Conservation (phyloP, 2,329 filamentous ascomycete genomes). For the Ascocoryne sarcoides region DNA sequence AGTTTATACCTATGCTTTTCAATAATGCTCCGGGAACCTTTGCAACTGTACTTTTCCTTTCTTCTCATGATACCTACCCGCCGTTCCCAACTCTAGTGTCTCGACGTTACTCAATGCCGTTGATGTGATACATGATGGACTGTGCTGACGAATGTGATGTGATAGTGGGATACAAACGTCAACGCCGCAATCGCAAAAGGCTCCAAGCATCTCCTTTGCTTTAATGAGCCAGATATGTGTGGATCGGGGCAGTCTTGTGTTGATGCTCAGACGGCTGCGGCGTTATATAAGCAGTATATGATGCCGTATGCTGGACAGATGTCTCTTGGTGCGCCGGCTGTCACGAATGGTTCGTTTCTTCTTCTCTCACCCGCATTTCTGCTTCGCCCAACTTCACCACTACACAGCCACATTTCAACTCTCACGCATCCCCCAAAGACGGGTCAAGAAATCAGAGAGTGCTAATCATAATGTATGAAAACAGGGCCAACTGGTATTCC, state of each 20-base stretch:
- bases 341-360: constrained; percentile 31
- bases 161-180: constrained; percentile 41
- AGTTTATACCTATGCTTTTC: constrained; percentile 5
- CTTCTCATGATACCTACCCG: not conserved
- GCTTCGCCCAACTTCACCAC: too few relatives aligned
- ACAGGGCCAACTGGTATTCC: constrained; percentile 28
- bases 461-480: too few relatives aligned
- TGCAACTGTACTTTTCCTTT: not conserved
- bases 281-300: constrained; percentile 33
- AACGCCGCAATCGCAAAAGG: constrained; percentile 43
- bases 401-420: not conserved
- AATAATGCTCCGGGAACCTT: not conserved
- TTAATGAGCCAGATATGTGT: constrained; percentile 60
- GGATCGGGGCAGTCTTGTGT: constrained; percentile 25
- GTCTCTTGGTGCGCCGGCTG: constrained; percentile 35
- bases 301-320: constrained; percentile 33
- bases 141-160: too few relatives aligned
- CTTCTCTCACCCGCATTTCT: not conserved
- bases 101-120: too few relatives aligned
- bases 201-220: constrained; percentile 48
- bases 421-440: not conserved
- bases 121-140: too few relatives aligned
- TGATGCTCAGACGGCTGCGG: constrained; percentile 25
- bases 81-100: not conserved
- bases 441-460: too few relatives aligned